Percentiles rank a stretch among this genome's conserved stretches.
Evolutionary conservation across 164 flowering plant genomes (phyloP).

Genomic region (Liquidambar formosana): DNA sequence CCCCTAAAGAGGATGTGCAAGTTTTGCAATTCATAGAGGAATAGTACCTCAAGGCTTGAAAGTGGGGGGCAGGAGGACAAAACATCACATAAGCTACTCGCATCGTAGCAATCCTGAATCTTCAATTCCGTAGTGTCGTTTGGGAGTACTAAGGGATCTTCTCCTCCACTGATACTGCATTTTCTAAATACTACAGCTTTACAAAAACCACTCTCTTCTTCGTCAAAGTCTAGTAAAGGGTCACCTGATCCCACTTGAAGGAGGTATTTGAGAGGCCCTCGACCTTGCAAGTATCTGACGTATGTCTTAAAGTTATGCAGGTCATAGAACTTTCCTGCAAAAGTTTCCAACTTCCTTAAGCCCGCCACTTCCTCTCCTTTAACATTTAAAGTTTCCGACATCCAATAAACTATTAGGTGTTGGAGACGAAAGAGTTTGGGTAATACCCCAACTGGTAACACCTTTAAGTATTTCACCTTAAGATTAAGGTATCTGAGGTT

Average conservation of each 20-base stretch:
- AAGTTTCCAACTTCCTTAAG: constrained; percentile 5
- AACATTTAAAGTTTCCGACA: not conserved
- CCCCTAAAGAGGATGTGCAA: no score
- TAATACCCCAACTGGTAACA: constrained; percentile 8
- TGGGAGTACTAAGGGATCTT: no score
- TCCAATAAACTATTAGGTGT: not conserved
- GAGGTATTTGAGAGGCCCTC: not conserved
- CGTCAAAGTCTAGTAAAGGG: not conserved
- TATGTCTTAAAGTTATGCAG: not conserved
- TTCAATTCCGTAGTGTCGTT: no score
- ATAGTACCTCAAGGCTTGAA: no score
- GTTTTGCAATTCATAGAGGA: no score
- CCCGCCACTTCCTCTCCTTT: not conserved
- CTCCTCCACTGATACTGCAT: no score
- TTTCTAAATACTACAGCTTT: no score
- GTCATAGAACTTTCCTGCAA: not conserved
- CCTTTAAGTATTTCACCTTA: not conserved
- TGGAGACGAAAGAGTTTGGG: constrained; percentile 1
- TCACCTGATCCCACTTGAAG: not conserved
- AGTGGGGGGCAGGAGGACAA: no score
- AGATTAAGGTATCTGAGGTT: constrained; percentile 6
- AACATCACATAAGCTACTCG: no score
- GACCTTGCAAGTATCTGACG: not conserved
- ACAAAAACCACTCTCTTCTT: not conserved
- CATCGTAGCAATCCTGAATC: no score